Evolutionary conservation across 768 basidiomycete genomes (phyloP).

Genomic region (Cystofilobasidium ferigula): DNA sequence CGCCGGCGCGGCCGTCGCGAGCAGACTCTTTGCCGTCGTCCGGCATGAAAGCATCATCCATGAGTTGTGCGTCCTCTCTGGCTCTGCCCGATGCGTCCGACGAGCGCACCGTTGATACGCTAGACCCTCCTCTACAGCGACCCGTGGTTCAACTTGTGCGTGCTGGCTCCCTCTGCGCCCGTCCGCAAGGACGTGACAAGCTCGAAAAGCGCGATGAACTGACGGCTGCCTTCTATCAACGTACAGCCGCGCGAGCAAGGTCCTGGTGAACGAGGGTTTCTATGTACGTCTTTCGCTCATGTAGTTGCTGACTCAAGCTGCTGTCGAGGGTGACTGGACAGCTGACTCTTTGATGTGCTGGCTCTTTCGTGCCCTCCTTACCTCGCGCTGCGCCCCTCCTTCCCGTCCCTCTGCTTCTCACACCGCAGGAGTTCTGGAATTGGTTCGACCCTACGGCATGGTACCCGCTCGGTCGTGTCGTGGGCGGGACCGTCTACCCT

Average conservation of each 20-base stretch:
- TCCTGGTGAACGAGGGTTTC: conserved; percentile 85
- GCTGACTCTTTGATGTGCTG: neutral
- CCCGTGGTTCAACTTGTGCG: conserved; percentile 99
- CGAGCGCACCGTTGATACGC: conserved; percentile 17
- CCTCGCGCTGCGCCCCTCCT: neutral
- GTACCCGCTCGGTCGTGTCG: conserved; percentile 97
- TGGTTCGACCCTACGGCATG: conserved; percentile 99
- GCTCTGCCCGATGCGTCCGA: neutral
- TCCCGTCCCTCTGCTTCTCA: neutral
- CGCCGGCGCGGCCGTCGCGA: conserved; percentile 86
- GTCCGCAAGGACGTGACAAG: too few species aligned
- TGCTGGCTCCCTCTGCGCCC: too few species aligned
- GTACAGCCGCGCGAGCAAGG: conserved; percentile 74
- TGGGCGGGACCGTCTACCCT: conserved; percentile 96
- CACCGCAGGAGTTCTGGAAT: conserved; percentile 90
- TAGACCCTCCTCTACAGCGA: conserved; percentile 47
- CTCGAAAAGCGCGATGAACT: neutral
- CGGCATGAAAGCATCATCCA: conserved; percentile 99
- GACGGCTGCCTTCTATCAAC: conserved; percentile 11
- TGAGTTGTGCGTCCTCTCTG: conserved; percentile 66
- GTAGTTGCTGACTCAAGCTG: too few species aligned
- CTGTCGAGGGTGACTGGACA: too few species aligned
- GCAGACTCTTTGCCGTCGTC: conserved; percentile 90
- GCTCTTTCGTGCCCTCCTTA: neutral
- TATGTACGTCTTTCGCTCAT: conserved; percentile 69